A percentile compares a stretch with the other conserved stretches of the same genome.
phyloP scores from a whole-genome alignment of 2,329 filamentous ascomycete species.

The Aureobasidium sp. region DNA sequence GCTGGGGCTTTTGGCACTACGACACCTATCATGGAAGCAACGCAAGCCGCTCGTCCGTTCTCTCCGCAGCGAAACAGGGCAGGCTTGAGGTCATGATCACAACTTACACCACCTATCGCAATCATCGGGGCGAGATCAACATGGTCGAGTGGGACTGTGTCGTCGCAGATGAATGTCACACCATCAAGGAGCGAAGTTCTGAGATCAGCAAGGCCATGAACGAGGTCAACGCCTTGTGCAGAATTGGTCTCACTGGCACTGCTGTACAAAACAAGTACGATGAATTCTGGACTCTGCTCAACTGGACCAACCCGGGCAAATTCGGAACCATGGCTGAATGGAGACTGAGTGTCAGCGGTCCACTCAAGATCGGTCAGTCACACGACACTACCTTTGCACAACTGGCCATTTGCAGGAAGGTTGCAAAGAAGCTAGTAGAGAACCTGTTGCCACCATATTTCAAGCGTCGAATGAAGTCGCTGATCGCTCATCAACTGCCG shows the following conservation, averaged over 20 bases:
- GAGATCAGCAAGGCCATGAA: slow-evolving; percentile 81
- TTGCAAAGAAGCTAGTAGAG: slow-evolving; percentile 73
- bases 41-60: slow-evolving; percentile 47
- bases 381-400: slow-evolving; percentile 82
- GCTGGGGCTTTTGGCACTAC: slow-evolving; percentile 94
- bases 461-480: slow-evolving; percentile 80
- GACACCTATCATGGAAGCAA: slow-evolving; percentile 68
- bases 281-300: slow-evolving; percentile 89
- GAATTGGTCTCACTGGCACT: slow-evolving; percentile 88
- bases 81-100: slow-evolving; percentile 86
- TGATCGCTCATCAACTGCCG: slow-evolving; percentile 86
- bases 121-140: slow-evolving; percentile 71
- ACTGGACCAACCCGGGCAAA: slow-evolving; percentile 86
- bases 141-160: slow-evolving; percentile 87
- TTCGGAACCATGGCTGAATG: slow-evolving; percentile 64
- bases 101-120: slow-evolving; percentile 80
- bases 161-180: slow-evolving; percentile 88
- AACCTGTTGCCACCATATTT: slow-evolving; percentile 88
- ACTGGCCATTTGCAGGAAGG: slow-evolving; percentile 70
- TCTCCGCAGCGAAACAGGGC: slow-evolving; percentile 59
- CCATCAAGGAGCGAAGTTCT: slow-evolving; percentile 70
- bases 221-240: slow-evolving; percentile 80
- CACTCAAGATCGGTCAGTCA: slow-evolving; percentile 79
- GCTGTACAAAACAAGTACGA: slow-evolving; percentile 98
- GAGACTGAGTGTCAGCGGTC: slow-evolving; percentile 68